phyloP scores from a whole-genome alignment of 495 filamentous ascomycete species.

The Amorphotheca resinae region DNA sequence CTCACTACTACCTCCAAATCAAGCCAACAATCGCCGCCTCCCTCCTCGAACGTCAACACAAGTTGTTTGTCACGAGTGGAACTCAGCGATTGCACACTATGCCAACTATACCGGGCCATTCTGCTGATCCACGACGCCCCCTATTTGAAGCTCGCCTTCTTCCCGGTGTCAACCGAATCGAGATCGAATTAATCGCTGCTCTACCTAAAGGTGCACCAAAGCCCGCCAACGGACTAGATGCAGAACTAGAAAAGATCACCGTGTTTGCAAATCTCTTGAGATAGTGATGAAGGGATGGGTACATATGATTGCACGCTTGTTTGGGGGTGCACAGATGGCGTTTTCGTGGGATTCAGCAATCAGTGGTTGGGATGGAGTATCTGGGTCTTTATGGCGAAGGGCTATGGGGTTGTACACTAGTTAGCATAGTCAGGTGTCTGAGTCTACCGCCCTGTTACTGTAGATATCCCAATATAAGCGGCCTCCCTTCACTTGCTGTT shows the following conservation, averaged over 20 bases:
- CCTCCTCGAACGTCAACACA: conserved; percentile 44
- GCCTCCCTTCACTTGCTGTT: too few relatives aligned
- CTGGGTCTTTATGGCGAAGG: not conserved
- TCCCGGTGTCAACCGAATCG: conserved; percentile 53
- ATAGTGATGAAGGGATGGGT: conserved; percentile 9
- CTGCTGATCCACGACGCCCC: conserved; percentile 28
- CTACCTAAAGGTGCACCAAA: conserved; percentile 44
- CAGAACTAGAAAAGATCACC: conserved; percentile 57
- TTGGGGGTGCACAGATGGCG: not conserved
- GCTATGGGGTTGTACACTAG: not conserved
- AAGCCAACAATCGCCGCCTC: conserved; percentile 43
- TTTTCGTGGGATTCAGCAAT: not conserved
- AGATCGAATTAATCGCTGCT: conserved; percentile 51
- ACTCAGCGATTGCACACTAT: conserved; percentile 31
- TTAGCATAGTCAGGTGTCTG: not conserved
- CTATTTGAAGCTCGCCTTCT: conserved; percentile 50
- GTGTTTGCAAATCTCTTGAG: conserved; percentile 43
- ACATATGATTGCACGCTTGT: not conserved
- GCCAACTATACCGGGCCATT: conserved; percentile 31
- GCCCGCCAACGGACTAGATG: conserved; percentile 38
- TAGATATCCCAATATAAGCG: too few relatives aligned
- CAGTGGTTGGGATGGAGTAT: conserved; percentile 1
- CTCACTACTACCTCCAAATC: conserved; percentile 54
- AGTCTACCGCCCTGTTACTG: not conserved
- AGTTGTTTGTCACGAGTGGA: conserved; percentile 47